Base-by-base conservation (phyloP, 352 stramenopile species). In the Pythium vanterpoolii region DNA sequence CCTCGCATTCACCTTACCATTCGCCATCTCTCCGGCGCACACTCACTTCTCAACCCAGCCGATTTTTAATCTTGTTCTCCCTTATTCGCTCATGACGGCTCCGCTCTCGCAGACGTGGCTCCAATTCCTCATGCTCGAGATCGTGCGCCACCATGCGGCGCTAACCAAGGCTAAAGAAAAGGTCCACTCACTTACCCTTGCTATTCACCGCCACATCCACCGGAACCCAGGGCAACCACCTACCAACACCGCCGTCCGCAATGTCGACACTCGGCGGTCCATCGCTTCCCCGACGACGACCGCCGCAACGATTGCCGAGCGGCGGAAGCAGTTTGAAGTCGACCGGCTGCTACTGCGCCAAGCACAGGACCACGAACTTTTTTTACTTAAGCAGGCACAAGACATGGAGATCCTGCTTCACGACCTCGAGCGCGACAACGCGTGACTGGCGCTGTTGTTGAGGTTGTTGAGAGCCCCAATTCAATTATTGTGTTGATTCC, bases 61-160 rank as follows among this genome's bases (percentile, higher is more conserved):
- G 34, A 38, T 14, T 38, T 38, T 9, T 14, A 38, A 4, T 40
- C 34, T 38, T 9, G 33, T 14, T 9, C 33, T 38, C 10, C 10
- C 33, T 38, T 38, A 2, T 14, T 38, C 16, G 11, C 33, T 38
- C 33, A 38, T 38, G 33, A 14, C 33, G 3, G 33, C 33, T 14
- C 2, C 33, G 16, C 33, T 38, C 13, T 16, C 34, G 24, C 44
- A 51, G 27, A 38, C 44, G 26, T 51, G 44, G 44, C 26, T 51
- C 26, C 44, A 51, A 27, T 51, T 34, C 13, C 44, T 51, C 26
- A 51, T 51, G 44, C 26, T 51, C 26, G 44, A 51, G 26, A 51
- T 51, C 44, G 44, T 51, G 14, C 44, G 44, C 44, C 44, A 51
- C 44, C 9, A 51, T 18, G 44, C 44, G 16, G 44, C 24, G 44